Base-by-base conservation (phyloP, 345 rosid species). In the Mallotus nudiflorus region DNA sequence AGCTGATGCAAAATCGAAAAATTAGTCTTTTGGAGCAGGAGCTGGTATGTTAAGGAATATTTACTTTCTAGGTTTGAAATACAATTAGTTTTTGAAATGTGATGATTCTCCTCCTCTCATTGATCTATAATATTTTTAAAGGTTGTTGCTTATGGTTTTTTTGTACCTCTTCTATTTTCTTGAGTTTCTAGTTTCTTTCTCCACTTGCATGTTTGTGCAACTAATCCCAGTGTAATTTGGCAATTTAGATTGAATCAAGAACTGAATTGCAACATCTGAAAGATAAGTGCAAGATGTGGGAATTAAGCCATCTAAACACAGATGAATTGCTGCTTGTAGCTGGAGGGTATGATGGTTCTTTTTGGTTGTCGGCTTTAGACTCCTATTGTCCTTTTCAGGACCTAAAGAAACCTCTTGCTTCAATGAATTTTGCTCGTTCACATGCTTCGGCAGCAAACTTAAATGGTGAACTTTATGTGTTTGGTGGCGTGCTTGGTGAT, bases 401-500 rank as follows among this genome's bases (percentile, higher is more conserved):
- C 77, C 79, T 77, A 68, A 72, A 80, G 37, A 81, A 83, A 80
- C 71, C 87, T 68, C 80, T 83, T 53, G 73, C 58, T 64, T 82
- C 87, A 49, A 88, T 88, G 94, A 85, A 64, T 58, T 77, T 49
- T 60, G 77, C 76, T 62, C 96, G 92, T 53, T 73, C 94, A 69
- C 82, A 87, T 79, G 87, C 97, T 77, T 78, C 94, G 63, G 83
- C 80, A 62, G 82, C 83, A 73, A 76, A 74, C 76, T 68, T 84
- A 71, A 83, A 87, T 50, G 84, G 78, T 25, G 82, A 85, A 75
- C 68, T 90, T 48, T 90, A 79, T 76, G 70, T 85, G 56, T 62
- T 88, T 76, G 97, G 96, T 71, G 97, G 97, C 63, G 87, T 79
- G 45, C 70, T 82, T 77, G 92, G 80, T 63, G 16, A 44, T 51